Evolutionary conservation across 352 stramenopile species (phyloP), one percentile per base, ranked within the genome.

Genomic region (Phytophthora palmivora): DNA sequence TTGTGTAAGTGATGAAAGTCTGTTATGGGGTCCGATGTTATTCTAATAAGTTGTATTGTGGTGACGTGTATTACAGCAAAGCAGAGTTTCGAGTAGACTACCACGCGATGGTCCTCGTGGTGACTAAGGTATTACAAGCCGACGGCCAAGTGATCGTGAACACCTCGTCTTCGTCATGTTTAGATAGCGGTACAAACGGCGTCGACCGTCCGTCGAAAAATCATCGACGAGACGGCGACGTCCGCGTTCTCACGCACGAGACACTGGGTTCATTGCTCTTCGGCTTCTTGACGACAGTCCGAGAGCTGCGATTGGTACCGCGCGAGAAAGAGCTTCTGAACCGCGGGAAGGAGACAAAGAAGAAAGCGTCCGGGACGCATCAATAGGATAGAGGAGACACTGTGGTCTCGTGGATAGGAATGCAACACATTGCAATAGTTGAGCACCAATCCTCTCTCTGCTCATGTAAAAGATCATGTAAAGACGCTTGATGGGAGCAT

Each of bases 271-370:
- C 57, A 34, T 43, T 85, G 47, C 67, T 91, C 24, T 91, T 84
- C 63, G 78, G 78, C 41, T 95, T 95, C 56, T 82, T 95, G 34
- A 72, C 72, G 14, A 94, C 83, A 1, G 87, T 95, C 18, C 85
- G 84, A 36, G 87, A 95, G 68, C 71, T 95, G 39, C 80, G 87
- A 37, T 70, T 90, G 41, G 80, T 95, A 3, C 79, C 82, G 53
- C 80, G 83, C 32, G 67, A 89, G 67, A 91, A 90, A 68, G 81
- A 87, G 52, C 72, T 92, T 63, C 72, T 74, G 22, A 68, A 62
- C 43, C 52, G 74, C 59, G 58, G 58, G 32, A 74, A 70, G 33
- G 28, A 56, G 42, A 43, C n/a, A 37, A 61, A 45, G 33, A 36
- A 51, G 44, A 44, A 37, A 22, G 22, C 36, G 14, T 46, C 39